Base-by-base conservation (phyloP, 2,329 filamentous ascomycete species). In the Nannizzia gypsea region DNA sequence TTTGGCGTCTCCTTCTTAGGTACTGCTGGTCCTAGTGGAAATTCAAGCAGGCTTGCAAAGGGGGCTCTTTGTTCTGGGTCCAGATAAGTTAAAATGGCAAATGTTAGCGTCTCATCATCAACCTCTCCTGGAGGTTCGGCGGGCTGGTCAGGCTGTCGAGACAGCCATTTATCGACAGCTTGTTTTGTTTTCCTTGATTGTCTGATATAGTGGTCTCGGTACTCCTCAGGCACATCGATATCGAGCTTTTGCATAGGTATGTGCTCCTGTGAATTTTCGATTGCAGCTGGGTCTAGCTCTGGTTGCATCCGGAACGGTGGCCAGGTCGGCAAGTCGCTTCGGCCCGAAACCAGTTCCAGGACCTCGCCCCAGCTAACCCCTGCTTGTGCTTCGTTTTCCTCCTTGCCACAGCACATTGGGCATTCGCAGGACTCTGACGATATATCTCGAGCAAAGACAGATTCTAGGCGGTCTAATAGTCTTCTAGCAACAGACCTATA, bases 331-430 rank as follows among this genome's bases (percentile, higher is more conserved):
- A 96, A 79, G 66, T 95, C 90, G 61, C 89, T 83, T 59, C 92
- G 84, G 17, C 92, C 92, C 64, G 90, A 93, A 11, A 96, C 90
- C 70, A 91, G 85, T 73, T 99, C 93, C 24, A 99, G 76, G 11
- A 97, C 90, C 70, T 97, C 92, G 8, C 93, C 92, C 92, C 92
- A 99, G 63, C 89, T 93, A 31, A 96, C 79, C 1, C 90, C 91
- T 3, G 67, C 67, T 59, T 80, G 81, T 63, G 84, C 82, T 38
- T 77, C 76, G 28, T 80, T 74, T 56, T 74, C 67, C 15, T 86
- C 81, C 40, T 85, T 80, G 40, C 82, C 76, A 54, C 86, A 83
- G 69, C 92, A 97, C 79, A 96, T 89, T 60, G 93, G 78, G 71
- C 92, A 97, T 48, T 80, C 77, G 71, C 92, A 97, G n/a, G 86